Base-by-base conservation (phyloP, 2,329 filamentous ascomycete genomes). In the Fusarium sp. region DNA sequence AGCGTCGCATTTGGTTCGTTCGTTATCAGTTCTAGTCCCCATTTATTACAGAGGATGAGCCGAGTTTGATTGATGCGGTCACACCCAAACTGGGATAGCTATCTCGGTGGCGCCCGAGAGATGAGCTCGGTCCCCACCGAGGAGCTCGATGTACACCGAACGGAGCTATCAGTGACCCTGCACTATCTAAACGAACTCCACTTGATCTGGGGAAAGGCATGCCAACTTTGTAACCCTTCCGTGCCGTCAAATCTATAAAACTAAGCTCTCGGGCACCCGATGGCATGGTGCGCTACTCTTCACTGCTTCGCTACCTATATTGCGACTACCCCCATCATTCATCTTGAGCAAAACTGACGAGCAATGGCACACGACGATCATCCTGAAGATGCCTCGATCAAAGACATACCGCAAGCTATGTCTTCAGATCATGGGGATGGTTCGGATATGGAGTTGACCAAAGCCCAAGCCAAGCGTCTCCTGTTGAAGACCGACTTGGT, bases 401-500 rank as follows among this genome's bases (percentile, higher is more conserved):
- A 51, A 31, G 47, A 51, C 8, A 51, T 51, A 31, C 47, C 34
- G 18, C 47, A 36, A 10, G 23, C 15, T 6, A 31, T 36, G 6
- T 51, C 47, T 37, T 51, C 47, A 6, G 47, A 51, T 23, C 30
- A 31, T 10, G 47, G 16, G 18, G 47, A 50, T 34, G 47, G 47
- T 4, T 37, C 18, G 1, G 39, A 37, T 39, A 40, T 31, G 12
- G 43, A 56, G 18, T 3, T 68, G 23, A 64, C 37, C 47, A 60
- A 60, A 28, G 55, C 50, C 1, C 58, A 61, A 9, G 66, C 66
- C 8, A 63, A 56, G 18, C 60, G 63, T 9, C 55, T 67, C 2
- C 40, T 67, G 8, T 31, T 67, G 40, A 69, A 69, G 44, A 69
- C 66, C 2, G 66, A 69, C 27, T 36, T 69, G 23, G 66, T 69